Evolutionary conservation across 495 filamentous ascomycete species (phyloP).

Genomic region (Glutinoglossum americanum): DNA sequence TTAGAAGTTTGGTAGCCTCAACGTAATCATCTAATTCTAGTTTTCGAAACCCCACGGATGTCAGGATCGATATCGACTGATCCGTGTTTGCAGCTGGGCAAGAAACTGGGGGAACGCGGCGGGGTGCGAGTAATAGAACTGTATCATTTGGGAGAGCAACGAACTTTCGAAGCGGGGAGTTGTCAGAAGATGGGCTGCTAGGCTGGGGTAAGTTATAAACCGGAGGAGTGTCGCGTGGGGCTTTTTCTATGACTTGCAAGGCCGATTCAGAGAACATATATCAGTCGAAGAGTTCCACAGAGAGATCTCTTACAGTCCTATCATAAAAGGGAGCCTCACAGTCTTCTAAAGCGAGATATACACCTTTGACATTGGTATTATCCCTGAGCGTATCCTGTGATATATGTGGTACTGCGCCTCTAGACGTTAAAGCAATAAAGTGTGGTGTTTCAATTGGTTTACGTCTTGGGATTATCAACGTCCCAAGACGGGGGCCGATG

Average conservation of each 20-base stretch:
- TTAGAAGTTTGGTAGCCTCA: conserved; percentile 33
- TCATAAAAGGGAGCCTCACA: conserved; percentile 36
- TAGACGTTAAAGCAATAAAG: conserved; percentile 55
- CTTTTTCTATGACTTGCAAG: conserved; percentile 54
- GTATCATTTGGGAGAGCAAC: conserved; percentile 32
- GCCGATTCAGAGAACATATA: conserved; percentile 8
- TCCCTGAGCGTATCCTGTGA: conserved; percentile 60
- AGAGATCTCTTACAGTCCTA: neutral
- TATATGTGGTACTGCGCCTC: conserved; percentile 69
- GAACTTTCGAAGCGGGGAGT: conserved; percentile 49
- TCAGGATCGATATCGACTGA: conserved; percentile 56
- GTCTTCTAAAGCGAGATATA: conserved; percentile 79
- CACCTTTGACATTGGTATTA: conserved; percentile 38
- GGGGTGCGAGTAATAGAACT: conserved; percentile 55
- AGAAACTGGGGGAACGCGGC: conserved; percentile 52
- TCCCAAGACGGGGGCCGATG: conserved; percentile 32
- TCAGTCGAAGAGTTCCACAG: conserved; percentile 9
- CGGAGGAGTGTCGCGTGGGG: conserved; percentile 28
- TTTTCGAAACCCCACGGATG: conserved; percentile 58
- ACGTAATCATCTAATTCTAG: conserved; percentile 47
- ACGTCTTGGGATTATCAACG: conserved; percentile 34
- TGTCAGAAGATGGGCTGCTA: conserved; percentile 1
- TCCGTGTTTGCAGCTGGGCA: conserved; percentile 54
- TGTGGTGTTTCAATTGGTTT: conserved; percentile 54
- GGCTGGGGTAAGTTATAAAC: conserved; percentile 20